These are phyloP conservation scores for Rhododendron vialii DNA, from an alignment of 148 eudicot species.

Conservation along the genomic window DNA sequence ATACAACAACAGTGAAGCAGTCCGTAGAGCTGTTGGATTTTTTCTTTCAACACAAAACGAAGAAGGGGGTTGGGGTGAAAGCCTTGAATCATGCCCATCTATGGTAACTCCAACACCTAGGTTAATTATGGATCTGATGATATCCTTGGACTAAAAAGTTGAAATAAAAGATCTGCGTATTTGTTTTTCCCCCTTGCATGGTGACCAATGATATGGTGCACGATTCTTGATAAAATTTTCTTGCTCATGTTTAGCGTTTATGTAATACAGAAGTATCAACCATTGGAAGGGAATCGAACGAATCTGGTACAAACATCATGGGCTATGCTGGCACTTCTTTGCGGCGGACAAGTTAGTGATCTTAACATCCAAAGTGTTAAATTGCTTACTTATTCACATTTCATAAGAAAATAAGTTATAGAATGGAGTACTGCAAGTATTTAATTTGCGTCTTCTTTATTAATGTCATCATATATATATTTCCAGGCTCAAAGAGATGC, in stretches of 20 bases:
- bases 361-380: not conserved
- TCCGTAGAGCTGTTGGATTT: constrained; percentile 34
- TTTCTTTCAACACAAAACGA: constrained; percentile 31
- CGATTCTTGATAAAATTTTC: not conserved
- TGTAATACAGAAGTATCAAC: constrained; percentile 29
- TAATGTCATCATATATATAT: not conserved
- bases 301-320: constrained; percentile 44
- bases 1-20: constrained; percentile 28
- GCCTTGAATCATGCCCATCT: constrained; percentile 38
- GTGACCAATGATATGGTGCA: too few relatives aligned
- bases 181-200: not conserved
- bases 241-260: not conserved
- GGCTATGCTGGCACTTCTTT: constrained; percentile 43
- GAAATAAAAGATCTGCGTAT: not conserved
- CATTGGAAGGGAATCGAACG: constrained; percentile 32
- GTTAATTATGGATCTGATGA: not conserved
- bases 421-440: not conserved
- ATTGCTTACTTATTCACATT: not conserved
- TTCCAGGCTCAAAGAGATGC: constrained; percentile 42
- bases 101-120: constrained; percentile 13
- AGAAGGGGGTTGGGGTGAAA: constrained; percentile 59
- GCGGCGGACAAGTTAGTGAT: constrained; percentile 35
- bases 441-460: not conserved
- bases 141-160: constrained; percentile 10
- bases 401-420: not conserved